A percentile compares a stretch with the other conserved stretches of the same genome.
phyloP scores from a whole-genome alignment of 768 basidiomycete genomes.

The Podaxis carcinomalis region DNA sequence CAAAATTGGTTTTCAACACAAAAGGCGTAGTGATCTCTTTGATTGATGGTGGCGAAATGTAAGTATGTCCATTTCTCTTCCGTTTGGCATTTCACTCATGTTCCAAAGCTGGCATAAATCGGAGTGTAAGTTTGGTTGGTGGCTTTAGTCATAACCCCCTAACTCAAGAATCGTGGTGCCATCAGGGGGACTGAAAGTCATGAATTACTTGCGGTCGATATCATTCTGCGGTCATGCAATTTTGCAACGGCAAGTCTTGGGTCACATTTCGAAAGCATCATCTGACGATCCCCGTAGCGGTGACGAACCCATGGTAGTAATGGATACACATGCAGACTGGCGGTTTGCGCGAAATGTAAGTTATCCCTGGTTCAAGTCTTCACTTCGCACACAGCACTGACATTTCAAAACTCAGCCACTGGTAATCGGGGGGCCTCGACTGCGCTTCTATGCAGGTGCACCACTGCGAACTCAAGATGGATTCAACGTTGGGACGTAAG shows the following conservation, averaged over 20 bases:
- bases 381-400: background rate
- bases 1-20: conserved; percentile 89
- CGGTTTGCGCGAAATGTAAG: conserved; percentile 80
- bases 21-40: conserved; percentile 81
- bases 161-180: conserved; percentile 9
- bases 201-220: conserved; percentile 45
- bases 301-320: conserved; percentile 83
- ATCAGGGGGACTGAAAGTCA: conserved; percentile 39
- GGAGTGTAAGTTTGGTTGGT: conserved; percentile 52
- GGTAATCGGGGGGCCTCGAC: conserved; percentile 58
- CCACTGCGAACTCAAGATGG: conserved; percentile 88
- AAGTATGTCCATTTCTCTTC: conserved; percentile 22
- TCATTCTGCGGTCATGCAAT: conserved; percentile 87
- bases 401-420: conserved; percentile 47
- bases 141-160: background rate
- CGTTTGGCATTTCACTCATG: background rate
- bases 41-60: conserved; percentile 84
- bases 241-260: conserved; percentile 58
- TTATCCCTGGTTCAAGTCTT: conserved; percentile 5
- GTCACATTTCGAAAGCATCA: background rate
- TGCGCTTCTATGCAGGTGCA: conserved; percentile 91
- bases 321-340: conserved; percentile 83
- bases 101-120: conserved; percentile 79
- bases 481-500: conserved; percentile 81
- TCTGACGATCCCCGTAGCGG: conserved; percentile 37